phyloP scores from a whole-genome alignment of 495 filamentous ascomycete genomes.

The Trichocladium uniseriatum region DNA sequence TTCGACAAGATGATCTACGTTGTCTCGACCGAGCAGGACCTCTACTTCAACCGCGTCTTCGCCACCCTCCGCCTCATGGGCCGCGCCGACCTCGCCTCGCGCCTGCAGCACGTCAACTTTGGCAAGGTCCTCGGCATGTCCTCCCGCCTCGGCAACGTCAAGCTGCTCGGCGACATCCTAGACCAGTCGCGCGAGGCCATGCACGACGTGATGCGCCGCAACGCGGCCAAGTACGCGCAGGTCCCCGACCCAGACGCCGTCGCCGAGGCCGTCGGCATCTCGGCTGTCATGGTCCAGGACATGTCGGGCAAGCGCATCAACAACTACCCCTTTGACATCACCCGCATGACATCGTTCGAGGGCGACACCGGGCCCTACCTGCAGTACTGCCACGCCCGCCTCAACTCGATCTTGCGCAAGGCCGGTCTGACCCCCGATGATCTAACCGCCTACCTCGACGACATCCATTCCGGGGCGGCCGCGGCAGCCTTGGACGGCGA shows the following conservation, averaged over 20 bases:
- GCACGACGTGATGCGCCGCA: slow-evolving; percentile 53
- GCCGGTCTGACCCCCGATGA: slow-evolving; percentile 13
- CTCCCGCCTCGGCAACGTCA: no score
- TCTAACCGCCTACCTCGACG: slow-evolving; percentile 21
- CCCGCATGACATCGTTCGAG: slow-evolving; percentile 54
- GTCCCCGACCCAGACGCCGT: slow-evolving; percentile 45
- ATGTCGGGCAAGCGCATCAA: slow-evolving; percentile 57
- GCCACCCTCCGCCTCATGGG: no score
- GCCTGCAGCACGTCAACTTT: no score
- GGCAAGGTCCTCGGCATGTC: no score
- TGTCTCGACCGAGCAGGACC: no score
- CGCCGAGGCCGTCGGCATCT: slow-evolving; percentile 54
- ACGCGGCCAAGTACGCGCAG: slow-evolving; percentile 49
- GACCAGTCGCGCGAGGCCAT: no score
- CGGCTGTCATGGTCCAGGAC: slow-evolving; percentile 55
- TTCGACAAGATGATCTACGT: no score
- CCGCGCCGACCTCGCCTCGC: no score
- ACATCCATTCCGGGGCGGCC: slow-evolving; percentile 44
- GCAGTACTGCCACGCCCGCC: slow-evolving; percentile 57
- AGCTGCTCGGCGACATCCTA: no score
- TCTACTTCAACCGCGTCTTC: no score
- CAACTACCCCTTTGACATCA: slow-evolving; percentile 54
- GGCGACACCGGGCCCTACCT: slow-evolving; percentile 61
- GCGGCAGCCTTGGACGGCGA: slow-evolving; percentile 44
- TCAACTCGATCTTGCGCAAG: slow-evolving; percentile 49